Evolutionary conservation across 176 grass and related monocot species (phyloP).

Genomic region (Triticum urartu): DNA sequence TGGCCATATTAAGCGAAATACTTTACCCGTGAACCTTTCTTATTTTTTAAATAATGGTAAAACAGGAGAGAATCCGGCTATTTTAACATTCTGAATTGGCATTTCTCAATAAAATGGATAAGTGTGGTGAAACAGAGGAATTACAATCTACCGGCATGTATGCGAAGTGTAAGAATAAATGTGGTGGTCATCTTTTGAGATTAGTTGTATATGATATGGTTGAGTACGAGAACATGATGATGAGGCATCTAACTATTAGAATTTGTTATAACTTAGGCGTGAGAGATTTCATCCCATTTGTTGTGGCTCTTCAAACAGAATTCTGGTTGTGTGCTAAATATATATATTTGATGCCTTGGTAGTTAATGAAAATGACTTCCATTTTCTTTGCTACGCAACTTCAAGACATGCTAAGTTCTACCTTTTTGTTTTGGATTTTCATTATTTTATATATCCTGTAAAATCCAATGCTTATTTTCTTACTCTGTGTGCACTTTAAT

Average conservation of each 20-base stretch:
- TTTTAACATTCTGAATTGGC: not conserved
- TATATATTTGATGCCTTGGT: not conserved
- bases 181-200: not conserved
- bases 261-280: not conserved
- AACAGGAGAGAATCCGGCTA: not conserved
- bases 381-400: not conserved
- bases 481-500: not conserved
- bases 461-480: constrained; percentile 28
- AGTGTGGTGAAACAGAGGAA: not conserved
- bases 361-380: not conserved
- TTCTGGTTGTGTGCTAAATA: not conserved
- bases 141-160: not conserved
- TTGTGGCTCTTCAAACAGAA: not conserved
- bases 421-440: constrained; percentile 3
- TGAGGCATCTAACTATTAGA: not conserved
- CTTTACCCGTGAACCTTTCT: not conserved
- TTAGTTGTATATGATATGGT: not conserved
- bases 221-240: not conserved
- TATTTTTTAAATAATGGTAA: not conserved
- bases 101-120: not conserved
- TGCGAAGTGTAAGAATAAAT: not conserved
- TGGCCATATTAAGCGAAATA: not conserved
- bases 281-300: constrained; percentile 6
- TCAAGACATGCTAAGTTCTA: constrained; percentile 14
- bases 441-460: not conserved